These are phyloP conservation scores for Orbilia javanica DNA, from an alignment of 2,329 filamentous ascomycete genomes.

Conservation along the genomic window DNA sequence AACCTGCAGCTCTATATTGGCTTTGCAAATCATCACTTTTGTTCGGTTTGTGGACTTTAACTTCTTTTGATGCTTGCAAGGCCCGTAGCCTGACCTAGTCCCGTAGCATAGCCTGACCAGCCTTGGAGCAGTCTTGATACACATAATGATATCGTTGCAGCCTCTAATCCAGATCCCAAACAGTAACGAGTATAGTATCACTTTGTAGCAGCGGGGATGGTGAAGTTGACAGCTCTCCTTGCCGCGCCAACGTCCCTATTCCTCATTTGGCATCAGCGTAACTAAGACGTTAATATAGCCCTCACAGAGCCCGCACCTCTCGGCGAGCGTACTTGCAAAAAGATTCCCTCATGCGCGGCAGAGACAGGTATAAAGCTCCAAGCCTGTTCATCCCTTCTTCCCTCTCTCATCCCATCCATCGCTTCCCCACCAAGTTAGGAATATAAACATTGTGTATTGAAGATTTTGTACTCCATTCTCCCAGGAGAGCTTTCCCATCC, in stretches of 20 bases:
- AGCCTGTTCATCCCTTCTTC: neutral
- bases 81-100: too few relatives aligned
- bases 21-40: too few relatives aligned
- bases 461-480: neutral
- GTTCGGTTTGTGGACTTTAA: too few relatives aligned
- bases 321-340: neutral
- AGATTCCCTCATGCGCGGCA: neutral
- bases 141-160: too few relatives aligned
- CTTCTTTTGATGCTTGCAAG: too few relatives aligned
- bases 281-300: neutral
- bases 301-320: neutral
- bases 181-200: too few relatives aligned
- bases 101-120: too few relatives aligned
- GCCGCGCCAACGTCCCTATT: neutral
- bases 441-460: neutral
- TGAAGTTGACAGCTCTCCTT: neutral
- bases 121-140: too few relatives aligned
- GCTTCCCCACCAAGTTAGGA: neutral
- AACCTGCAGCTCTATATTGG: too few relatives aligned
- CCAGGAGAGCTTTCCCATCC: neutral
- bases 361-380: neutral
- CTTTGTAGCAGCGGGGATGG: neutral
- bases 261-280: neutral
- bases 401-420: too few relatives aligned
- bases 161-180: too few relatives aligned